Evolutionary conservation across 768 basidiomycete genomes (phyloP).

Genomic region (Tulasnella sp.): DNA sequence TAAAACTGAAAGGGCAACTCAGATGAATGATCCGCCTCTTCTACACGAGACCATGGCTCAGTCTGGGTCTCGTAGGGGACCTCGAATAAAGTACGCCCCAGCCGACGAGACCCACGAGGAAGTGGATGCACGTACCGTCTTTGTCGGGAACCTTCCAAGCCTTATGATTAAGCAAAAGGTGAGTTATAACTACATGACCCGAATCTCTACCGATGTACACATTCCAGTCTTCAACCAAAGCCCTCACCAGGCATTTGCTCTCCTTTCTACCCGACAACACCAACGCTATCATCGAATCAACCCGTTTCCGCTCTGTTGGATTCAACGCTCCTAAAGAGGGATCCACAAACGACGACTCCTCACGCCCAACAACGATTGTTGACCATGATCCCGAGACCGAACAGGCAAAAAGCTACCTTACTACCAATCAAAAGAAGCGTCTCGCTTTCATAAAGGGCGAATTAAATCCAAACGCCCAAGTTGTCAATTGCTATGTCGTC

Average conservation of each 20-base stretch:
- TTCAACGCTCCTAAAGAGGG: conserved; percentile 72
- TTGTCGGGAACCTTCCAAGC: conserved; percentile 77
- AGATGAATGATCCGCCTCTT: no score
- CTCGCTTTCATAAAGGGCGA: conserved; percentile 90
- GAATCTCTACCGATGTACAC: background rate
- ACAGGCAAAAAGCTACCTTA: conserved; percentile 41
- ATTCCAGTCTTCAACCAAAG: conserved; percentile 55
- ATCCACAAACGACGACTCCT: conserved; percentile 29
- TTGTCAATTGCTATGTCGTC: conserved; percentile 81
- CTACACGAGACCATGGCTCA: no score
- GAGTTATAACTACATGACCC: conserved; percentile 21
- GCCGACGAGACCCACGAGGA: conserved; percentile 58
- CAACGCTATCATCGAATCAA: conserved; percentile 74
- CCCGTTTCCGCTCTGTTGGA: conserved; percentile 85
- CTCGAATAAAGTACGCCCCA: conserved; percentile 48
- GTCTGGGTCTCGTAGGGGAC: no score
- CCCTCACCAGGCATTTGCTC: conserved; percentile 52
- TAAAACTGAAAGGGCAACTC: no score
- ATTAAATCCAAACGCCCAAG: conserved; percentile 63
- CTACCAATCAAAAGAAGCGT: conserved; percentile 77
- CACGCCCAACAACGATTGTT: conserved; percentile 16
- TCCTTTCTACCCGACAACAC: conserved; percentile 51
- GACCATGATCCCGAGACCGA: conserved; percentile 35
- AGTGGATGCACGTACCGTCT: conserved; percentile 73
- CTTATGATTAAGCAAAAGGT: conserved; percentile 70